These are phyloP conservation scores for Suillus occidentalis DNA, from an alignment of 768 basidiomycete genomes.

Conservation along the genomic window DNA sequence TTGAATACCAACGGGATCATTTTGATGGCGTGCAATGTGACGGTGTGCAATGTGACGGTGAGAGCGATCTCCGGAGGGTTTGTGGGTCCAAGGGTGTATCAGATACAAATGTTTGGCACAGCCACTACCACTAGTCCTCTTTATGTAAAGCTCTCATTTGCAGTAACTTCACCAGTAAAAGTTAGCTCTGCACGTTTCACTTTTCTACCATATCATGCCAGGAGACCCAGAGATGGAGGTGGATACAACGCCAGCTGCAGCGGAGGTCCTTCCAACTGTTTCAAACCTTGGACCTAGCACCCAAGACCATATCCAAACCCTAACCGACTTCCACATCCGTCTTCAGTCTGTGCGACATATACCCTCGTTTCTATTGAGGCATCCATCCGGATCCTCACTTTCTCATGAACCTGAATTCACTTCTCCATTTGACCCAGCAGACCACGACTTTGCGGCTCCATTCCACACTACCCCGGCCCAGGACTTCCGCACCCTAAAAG, in stretches of 20 bases:
- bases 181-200: not conserved
- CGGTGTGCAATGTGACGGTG: not conserved
- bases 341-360: conserved; percentile 47
- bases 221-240: conserved; percentile 6
- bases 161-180: not conserved
- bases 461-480: conserved; percentile 30
- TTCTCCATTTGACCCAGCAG: conserved; percentile 28
- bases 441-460: conserved; percentile 29
- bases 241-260: conserved; percentile 4
- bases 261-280: conserved; percentile 1
- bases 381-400: conserved; percentile 29
- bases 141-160: not conserved
- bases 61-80: not conserved
- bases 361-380: conserved; percentile 45
- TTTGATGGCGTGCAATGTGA: not conserved
- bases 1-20: not conserved
- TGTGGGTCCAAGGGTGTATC: not conserved
- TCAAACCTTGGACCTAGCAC: conserved; percentile 26
- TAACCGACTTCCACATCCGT: conserved; percentile 46
- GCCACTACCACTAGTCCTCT: conserved; percentile 2
- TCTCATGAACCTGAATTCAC: conserved; percentile 26
- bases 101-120: not conserved
- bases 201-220: not conserved
- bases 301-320: conserved; percentile 44
- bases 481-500: conserved; percentile 48